A percentile compares a stretch with the other conserved stretches of the same genome.
Evolutionary conservation across 2,329 filamentous ascomycete genomes (phyloP).

Genomic region (Metarhizium guizhouense): DNA sequence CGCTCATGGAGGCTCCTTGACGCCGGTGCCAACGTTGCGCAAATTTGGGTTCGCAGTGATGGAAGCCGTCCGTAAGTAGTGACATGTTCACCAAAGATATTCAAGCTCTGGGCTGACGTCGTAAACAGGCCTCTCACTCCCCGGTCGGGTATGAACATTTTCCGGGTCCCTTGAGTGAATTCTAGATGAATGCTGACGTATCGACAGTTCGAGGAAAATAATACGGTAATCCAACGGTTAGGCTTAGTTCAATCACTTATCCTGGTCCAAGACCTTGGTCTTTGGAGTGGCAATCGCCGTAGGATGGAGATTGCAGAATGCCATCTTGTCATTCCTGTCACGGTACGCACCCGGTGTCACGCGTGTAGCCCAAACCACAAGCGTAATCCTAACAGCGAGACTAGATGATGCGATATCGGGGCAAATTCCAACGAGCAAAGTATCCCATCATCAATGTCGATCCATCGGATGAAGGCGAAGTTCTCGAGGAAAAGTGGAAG

Average conservation of each 20-base stretch:
- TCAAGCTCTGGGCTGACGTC: not conserved
- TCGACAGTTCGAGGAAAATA: slow-evolving; percentile 39
- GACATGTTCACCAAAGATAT: not conserved
- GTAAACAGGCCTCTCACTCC: slow-evolving; percentile 20
- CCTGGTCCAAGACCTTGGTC: slow-evolving; percentile 38
- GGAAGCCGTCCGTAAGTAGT: slow-evolving; percentile 37
- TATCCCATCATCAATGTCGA: slow-evolving; percentile 42
- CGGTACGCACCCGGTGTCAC: slow-evolving; percentile 23
- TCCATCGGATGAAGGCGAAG: slow-evolving; percentile 45
- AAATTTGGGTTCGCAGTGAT: slow-evolving; percentile 51
- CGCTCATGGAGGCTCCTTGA: slow-evolving; percentile 50
- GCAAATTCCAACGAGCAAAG: slow-evolving; percentile 47
- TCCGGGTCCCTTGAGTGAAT: not conserved
- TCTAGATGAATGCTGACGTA: not conserved
- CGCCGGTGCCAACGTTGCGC: slow-evolving; percentile 46
- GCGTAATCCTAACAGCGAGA: slow-evolving; percentile 9
- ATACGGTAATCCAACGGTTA: slow-evolving; percentile 34
- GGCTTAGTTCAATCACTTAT: slow-evolving; percentile 41
- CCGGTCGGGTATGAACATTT: slow-evolving; percentile 17
- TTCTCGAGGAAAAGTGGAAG: slow-evolving; percentile 56
- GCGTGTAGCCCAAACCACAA: not conserved
- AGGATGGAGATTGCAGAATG: slow-evolving; percentile 50
- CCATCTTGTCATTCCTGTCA: slow-evolving; percentile 35
- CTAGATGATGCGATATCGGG: slow-evolving; percentile 46
- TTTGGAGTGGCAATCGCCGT: slow-evolving; percentile 46